Evolutionary conservation across 2,329 filamentous ascomycete species (phyloP), one percentile per base, ranked within the genome.

Genomic region (Nothomitra cinnamomea): DNA sequence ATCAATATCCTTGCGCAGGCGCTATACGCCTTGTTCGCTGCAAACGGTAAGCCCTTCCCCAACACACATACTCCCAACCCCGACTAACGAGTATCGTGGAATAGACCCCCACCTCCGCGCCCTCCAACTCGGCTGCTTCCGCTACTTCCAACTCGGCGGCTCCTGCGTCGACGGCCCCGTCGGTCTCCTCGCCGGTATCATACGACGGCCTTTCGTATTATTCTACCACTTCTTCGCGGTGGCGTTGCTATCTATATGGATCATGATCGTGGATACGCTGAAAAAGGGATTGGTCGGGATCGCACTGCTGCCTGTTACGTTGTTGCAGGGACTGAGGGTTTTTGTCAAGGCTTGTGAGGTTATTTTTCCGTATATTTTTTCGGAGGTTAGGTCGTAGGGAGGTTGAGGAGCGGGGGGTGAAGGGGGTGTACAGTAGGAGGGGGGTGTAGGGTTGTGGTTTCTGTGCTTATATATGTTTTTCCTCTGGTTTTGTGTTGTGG

Each of bases 1-100:
- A 92, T 98, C 74, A 98, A 98, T 68, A 94, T 96, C 60, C 80
- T 98, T n/a, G 90, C 92, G 1, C 86, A 92, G 72, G 89, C 92
- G 0, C 76, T 98, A 1, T 98, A 98, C 71, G 74, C 78, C 32
- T 78, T 98, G 12, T 98, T 96, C 65, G 87, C 90, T 15, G 92
- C 90, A 52, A 75, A 94, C 65, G 75, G 74, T 74, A 12, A 35
- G 17, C 12, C 22, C 25, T 15, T 41, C n/a, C n/a, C n/a, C n/a
- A n/a, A n/a, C n/a, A n/a, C n/a, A n/a, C n/a, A n/a, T n/a, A n/a
- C n/a, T n/a, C n/a, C n/a, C n/a, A n/a, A n/a, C n/a, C n/a, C n/a
- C n/a, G n/a, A 25, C 15, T 41, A 13, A 52, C 54, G 51, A 54
- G 35, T 8, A 21, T 43, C n/a, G n/a, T 13, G 4, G 28, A 41